Percentiles rank a stretch among this genome's conserved stretches.
These are phyloP conservation scores for Rheum nobile DNA, from an alignment of 148 eudicot genomes.

Conservation along the genomic window DNA sequence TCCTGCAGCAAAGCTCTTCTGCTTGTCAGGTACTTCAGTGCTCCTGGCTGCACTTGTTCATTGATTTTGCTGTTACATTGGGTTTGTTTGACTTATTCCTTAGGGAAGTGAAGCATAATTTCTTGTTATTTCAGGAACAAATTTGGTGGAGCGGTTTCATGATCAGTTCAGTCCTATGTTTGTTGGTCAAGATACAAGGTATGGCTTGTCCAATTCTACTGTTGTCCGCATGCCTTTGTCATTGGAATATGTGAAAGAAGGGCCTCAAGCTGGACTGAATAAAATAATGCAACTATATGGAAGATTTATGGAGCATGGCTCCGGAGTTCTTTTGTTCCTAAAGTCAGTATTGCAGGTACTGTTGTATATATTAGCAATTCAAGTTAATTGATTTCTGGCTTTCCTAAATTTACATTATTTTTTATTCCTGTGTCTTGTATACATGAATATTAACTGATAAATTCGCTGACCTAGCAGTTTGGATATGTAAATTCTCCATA, in stretches of 20 bases:
- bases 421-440: not conserved
- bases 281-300: constrained; percentile 43
- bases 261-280: constrained; percentile 44
- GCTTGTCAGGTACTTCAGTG: constrained; percentile 52
- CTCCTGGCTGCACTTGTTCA: not conserved
- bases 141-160: constrained; percentile 67
- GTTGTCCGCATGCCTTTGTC: constrained; percentile 91
- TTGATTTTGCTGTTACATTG: not conserved
- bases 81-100: constrained; percentile 4
- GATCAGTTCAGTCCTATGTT: constrained; percentile 90
- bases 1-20: constrained; percentile 80
- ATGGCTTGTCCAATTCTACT: constrained; percentile 46
- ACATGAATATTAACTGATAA: not conserved
- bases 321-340: constrained; percentile 55
- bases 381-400: not conserved
- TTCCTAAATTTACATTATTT: not conserved
- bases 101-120: constrained; percentile 9
- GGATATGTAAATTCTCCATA: not conserved
- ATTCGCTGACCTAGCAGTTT: not conserved
- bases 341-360: constrained; percentile 84
- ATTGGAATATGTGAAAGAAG: constrained; percentile 45
- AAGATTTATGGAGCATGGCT: constrained; percentile 64
- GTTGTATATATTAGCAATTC: not conserved
- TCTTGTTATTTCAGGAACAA: constrained; percentile 46
- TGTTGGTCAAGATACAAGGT: constrained; percentile 49